Percentiles rank a stretch among this genome's conserved stretches.
phyloP scores from a whole-genome alignment of 2,329 filamentous ascomycete genomes.

The Eutypella sp. region DNA sequence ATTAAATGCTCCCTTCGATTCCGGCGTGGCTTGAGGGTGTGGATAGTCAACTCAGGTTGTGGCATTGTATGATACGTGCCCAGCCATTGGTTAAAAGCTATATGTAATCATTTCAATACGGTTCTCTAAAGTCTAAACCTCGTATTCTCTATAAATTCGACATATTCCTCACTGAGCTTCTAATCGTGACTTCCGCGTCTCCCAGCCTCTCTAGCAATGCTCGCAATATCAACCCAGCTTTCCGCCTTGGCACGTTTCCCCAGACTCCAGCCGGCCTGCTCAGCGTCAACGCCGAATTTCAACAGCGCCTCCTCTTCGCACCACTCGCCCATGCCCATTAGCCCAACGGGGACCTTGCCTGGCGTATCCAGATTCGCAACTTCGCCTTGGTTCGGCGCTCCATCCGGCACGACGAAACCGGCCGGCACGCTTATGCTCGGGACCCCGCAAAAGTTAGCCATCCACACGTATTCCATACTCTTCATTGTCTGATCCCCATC shows the following conservation, averaged over 20 bases:
- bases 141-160: no score
- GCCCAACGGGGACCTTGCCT: constrained; percentile 44
- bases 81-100: no score
- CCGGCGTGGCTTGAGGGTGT: no score
- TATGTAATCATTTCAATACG: no score
- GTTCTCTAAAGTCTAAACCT: no score
- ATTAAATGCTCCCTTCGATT: no score
- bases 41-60: no score
- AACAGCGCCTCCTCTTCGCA: constrained; percentile 44
- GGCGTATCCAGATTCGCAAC: constrained; percentile 27
- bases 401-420: constrained; percentile 38
- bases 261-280: constrained; percentile 19
- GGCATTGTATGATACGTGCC: no score
- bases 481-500: constrained; percentile 42
- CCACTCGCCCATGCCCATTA: constrained; percentile 55
- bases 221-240: background rate
- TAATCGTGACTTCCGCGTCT: no score
- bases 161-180: no score
- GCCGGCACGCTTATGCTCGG: constrained; percentile 41
- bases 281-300: constrained; percentile 42
- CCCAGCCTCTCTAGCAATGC: no score
- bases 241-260: background rate
- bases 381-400: constrained; percentile 22
- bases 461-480: constrained; percentile 47
- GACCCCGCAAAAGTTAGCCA: constrained; percentile 46